phyloP scores from a whole-genome alignment of 169 alveolate species.

The Plasmodium yoelii region DNA sequence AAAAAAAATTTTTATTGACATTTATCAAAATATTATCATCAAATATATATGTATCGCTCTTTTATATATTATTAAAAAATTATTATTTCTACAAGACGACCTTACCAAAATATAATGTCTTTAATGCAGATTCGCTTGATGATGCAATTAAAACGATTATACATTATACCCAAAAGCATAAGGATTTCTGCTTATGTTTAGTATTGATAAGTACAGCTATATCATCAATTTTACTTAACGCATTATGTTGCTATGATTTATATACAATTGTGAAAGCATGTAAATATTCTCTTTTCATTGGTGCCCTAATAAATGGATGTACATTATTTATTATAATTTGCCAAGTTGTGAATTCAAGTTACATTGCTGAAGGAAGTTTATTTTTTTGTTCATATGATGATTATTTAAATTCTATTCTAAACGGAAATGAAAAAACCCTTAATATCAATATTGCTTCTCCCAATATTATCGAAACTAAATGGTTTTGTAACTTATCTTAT shows the following conservation, averaged over 20 bases:
- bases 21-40: conserved; percentile 26
- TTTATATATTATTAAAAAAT: conserved; percentile 55
- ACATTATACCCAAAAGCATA: conserved; percentile 54
- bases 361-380: conserved; percentile 46
- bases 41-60: conserved; percentile 33
- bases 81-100: conserved; percentile 17
- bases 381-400: conserved; percentile 60
- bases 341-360: conserved; percentile 52
- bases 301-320: conserved; percentile 23
- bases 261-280: conserved; percentile 55
- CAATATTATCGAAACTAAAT: conserved; percentile 37
- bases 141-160: conserved; percentile 47
- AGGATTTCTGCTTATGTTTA: conserved; percentile 30
- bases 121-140: conserved; percentile 21
- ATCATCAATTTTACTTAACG: conserved; percentile 18
- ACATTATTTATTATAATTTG: conserved; percentile 31
- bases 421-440: neutral
- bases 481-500: conserved; percentile 41
- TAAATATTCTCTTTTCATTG: conserved; percentile 38
- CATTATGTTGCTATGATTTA: conserved; percentile 37
- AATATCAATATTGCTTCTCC: conserved; percentile 4
- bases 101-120: conserved; percentile 30
- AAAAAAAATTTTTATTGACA: conserved; percentile 33
- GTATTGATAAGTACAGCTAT: conserved; percentile 28
- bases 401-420: conserved; percentile 10